Percentiles rank a stretch among this genome's conserved stretches.
Evolutionary conservation across 202 grass and related monocot genomes (phyloP).

Genomic region (Schoenoplectus triqueter): DNA sequence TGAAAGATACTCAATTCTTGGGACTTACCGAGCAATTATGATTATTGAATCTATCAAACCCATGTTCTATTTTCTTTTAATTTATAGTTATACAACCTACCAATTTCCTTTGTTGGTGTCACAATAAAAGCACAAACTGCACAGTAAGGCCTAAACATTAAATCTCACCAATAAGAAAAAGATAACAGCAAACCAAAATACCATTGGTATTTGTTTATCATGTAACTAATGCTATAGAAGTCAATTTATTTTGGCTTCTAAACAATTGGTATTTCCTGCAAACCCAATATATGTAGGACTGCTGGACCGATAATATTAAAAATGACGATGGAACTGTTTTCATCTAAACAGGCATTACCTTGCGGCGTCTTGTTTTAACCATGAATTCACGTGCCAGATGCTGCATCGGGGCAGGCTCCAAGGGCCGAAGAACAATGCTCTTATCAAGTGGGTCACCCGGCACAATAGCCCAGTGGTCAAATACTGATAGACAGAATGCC

Average conservation of each 20-base stretch:
- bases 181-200: not conserved
- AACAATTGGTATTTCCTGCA: not conserved
- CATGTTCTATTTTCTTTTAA: not conserved
- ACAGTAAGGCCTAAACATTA: not conserved
- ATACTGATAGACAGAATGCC: constrained; percentile 91
- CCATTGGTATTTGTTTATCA: not conserved
- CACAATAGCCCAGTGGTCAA: constrained; percentile 99
- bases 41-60: not conserved
- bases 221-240: not conserved
- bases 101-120: constrained; percentile 1
- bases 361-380: constrained; percentile 94
- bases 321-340: not conserved
- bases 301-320: not conserved
- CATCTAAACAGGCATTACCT: constrained; percentile 56
- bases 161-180: not conserved
- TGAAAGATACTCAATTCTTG: not conserved
- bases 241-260: not conserved
- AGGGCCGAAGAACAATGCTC: constrained; percentile 75
- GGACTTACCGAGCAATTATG: not conserved
- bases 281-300: not conserved
- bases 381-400: constrained; percentile 98
- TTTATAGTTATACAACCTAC: not conserved
- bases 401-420: constrained; percentile 87
- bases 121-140: not conserved
- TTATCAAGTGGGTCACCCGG: constrained; percentile 97